Base-by-base conservation (phyloP, 148 eudicot species). In the Rhododendron ferrugineum region DNA sequence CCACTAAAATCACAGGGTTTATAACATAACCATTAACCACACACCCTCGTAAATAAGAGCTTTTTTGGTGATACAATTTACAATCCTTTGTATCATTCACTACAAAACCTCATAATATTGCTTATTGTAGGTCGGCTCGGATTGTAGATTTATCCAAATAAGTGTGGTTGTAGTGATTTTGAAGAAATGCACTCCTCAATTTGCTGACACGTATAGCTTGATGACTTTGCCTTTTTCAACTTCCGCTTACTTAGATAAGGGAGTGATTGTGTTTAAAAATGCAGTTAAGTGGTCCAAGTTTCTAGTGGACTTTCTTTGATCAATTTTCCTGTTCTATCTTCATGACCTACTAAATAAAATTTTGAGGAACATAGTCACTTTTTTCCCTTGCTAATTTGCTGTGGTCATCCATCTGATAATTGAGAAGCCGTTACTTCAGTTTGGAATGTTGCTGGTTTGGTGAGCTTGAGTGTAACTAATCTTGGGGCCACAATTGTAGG, bases 401-500 rank as follows among this genome's bases (percentile, higher is more conserved):
- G 9, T 22, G 30, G 23, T 23, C 30, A 66, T 82, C n/a, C 15
- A 32, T 82, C 36, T 82, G 76, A 64, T 82, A 82, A 16, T 79
- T 50, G 64, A 30, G 64, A 50, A 79, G n/a, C 37, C 76, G 3
- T 68, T 50, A 23, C 23, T 79, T 56, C 30, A 36, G 8, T 37
- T 87, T 78, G 22, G 34, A 37, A 26, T 26, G 28, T 66, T 78
- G 49, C 30, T 83, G 37, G 46, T 79, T 85, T 79, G 78, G 50
- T 85, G 47, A 79, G 5, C 40, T 72, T 36, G 79, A 74, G 13
- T 18, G 28, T 46, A 83, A 66, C 56, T 77, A 62, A 4, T 64
- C 52, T 84, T 64, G 62, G 54, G 58, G 40, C 13, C 77, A 18
- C 40, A 44, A 83, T 72, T 85, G 72, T 84, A 97, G 99, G 95